These are phyloP conservation scores for Pyracantha coccinea DNA, from an alignment of 331 rosid species.

Conservation along the genomic window DNA sequence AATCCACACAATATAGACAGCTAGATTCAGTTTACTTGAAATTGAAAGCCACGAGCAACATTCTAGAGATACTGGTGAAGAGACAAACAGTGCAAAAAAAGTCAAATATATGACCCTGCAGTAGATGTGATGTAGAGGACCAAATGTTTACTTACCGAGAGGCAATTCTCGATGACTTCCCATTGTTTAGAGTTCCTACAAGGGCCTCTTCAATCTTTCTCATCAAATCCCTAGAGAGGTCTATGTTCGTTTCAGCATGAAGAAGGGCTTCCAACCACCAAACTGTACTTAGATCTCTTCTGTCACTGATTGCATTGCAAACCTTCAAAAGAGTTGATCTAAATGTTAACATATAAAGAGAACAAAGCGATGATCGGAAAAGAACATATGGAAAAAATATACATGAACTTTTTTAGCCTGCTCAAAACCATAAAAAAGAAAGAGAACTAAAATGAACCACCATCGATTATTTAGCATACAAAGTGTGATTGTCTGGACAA, in stretches of 20 bases:
- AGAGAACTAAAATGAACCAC: not conserved
- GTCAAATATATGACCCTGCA: not conserved
- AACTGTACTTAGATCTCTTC: slow-evolving; percentile 25
- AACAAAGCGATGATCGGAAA: not conserved
- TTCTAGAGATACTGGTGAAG: not conserved
- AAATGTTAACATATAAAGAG: not conserved
- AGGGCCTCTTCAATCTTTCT: slow-evolving; percentile 88
- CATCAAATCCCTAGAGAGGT: slow-evolving; percentile 53
- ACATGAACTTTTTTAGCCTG: not conserved
- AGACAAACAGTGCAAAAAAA: not conserved
- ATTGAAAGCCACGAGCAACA: not conserved
- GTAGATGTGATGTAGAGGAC: not conserved
- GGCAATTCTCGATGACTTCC: slow-evolving; percentile 51
- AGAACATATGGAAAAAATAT: not conserved
- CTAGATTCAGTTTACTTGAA: not conserved
- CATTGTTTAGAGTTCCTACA: slow-evolving; percentile 51
- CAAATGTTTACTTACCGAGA: slow-evolving; percentile 52
- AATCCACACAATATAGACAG: not conserved
- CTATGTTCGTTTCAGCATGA: slow-evolving; percentile 71
- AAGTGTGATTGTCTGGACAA: not conserved
- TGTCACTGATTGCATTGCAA: slow-evolving; percentile 32
- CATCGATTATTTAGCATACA: not conserved
- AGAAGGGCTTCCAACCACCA: slow-evolving; percentile 97
- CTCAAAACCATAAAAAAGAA: not conserved
- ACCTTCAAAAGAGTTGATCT: slow-evolving; percentile 36